Conservation (phyloP, 805 yeast genomes). For the Candida caryicola region DNA sequence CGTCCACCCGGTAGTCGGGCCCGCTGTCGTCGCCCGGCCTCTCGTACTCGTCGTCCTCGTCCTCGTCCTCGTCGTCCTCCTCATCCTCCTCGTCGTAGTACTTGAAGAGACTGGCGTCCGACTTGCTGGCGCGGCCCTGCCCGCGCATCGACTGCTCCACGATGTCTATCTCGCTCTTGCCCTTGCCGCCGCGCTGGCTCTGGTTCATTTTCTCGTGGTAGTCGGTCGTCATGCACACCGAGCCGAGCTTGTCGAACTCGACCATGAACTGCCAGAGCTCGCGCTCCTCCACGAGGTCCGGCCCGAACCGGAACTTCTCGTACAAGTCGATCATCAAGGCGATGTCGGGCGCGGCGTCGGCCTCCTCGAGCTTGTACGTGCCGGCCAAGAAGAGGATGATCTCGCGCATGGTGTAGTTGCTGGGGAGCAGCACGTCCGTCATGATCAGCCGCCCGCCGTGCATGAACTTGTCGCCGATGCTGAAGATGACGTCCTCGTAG, state of each 20-base stretch:
- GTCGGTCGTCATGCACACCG: slow-evolving; percentile 6
- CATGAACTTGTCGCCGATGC: slow-evolving; percentile 57
- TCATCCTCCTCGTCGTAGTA: slow-evolving; percentile 2
- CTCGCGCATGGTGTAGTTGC: slow-evolving; percentile 41
- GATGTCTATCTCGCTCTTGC: not conserved
- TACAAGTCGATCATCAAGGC: slow-evolving; percentile 45
- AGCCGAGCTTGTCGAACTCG: slow-evolving; percentile 18
- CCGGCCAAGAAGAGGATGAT: slow-evolving; percentile 33
- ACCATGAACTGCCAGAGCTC: slow-evolving; percentile 61
- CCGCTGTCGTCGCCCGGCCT: not conserved
- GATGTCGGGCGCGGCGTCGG: slow-evolving; percentile 11
- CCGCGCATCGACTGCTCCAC: slow-evolving; percentile 2
- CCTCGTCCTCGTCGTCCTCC: slow-evolving; percentile 1
- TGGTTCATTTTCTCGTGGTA: not conserved
- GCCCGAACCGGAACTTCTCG: slow-evolving; percentile 68
- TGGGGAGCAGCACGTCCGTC: slow-evolving; percentile 20
- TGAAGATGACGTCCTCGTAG: slow-evolving; percentile 57
- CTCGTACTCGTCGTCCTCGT: not conserved
- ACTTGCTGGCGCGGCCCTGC: not conserved
- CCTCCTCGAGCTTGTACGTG: slow-evolving; percentile 2
- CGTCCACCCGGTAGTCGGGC: not conserved
- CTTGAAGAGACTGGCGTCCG: not conserved
- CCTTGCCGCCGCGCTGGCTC: not conserved
- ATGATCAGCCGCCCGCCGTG: slow-evolving; percentile 40
- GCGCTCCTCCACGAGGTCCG: slow-evolving; percentile 52